Percentiles rank a stretch among this genome's conserved stretches.
Conservation (phyloP, 176 grass and related monocot species). For the Carex kokanica region DNA sequence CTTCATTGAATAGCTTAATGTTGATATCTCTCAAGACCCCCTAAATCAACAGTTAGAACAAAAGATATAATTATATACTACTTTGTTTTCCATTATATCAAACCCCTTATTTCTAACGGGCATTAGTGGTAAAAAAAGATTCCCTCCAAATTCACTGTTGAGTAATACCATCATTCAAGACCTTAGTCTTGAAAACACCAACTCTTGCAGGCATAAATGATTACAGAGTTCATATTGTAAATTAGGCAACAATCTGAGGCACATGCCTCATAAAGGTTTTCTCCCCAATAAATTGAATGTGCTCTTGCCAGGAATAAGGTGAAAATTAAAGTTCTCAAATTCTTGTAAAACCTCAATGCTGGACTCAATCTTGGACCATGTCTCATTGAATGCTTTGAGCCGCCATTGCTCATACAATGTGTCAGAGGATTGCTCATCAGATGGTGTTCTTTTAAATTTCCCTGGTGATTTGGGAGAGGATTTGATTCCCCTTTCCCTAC, state of each 20-base stretch:
- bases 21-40: slow-evolving; percentile 69
- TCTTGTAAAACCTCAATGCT: slow-evolving; percentile 47
- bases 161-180: neutral
- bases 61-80: neutral
- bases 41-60: slow-evolving; percentile 26
- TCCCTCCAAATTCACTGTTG: neutral
- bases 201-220: neutral
- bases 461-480: slow-evolving; percentile 34
- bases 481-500: slow-evolving; percentile 27
- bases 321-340: neutral
- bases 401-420: slow-evolving; percentile 41
- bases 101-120: neutral
- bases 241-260: neutral
- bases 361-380: slow-evolving; percentile 75
- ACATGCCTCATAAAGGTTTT: neutral
- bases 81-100: neutral
- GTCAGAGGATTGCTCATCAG: slow-evolving; percentile 12
- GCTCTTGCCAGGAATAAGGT: neutral
- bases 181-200: neutral
- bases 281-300: neutral
- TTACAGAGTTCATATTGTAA: neutral
- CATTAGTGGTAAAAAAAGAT: neutral
- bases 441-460: slow-evolving; percentile 25
- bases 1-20: slow-evolving; percentile 71
- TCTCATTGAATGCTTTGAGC: slow-evolving; percentile 54